Percentiles rank a stretch among this genome's conserved stretches.
These are phyloP conservation scores for Aspergillus glaucus DNA, from an alignment of 2,329 filamentous ascomycete genomes.

Conservation along the genomic window DNA sequence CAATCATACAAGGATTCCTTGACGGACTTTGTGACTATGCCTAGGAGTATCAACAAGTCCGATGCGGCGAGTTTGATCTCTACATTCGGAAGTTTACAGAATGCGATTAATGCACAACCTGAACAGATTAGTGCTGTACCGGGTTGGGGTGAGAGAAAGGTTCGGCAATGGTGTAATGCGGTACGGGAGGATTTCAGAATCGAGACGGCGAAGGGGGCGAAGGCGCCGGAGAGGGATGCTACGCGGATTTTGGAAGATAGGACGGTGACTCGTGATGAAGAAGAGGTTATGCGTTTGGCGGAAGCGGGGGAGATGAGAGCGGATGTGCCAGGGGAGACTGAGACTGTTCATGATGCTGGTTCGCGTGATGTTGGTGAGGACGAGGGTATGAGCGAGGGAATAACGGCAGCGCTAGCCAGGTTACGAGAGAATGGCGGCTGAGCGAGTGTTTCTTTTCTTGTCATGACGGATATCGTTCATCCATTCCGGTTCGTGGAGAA, in stretches of 20 bases:
- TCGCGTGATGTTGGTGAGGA: conserved; percentile 24
- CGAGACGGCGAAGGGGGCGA: conserved; percentile 59
- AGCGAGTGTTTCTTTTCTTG: conserved; percentile 1
- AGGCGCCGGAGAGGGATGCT: conserved; percentile 31
- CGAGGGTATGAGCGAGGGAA: conserved; percentile 49
- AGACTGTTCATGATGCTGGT: conserved; percentile 3
- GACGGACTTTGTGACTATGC: conserved; percentile 87
- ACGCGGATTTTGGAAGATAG: conserved; percentile 17
- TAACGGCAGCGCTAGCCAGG: conserved; percentile 54
- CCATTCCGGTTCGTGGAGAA: too few relatives aligned
- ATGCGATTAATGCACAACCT: conserved; percentile 77
- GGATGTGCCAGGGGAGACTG: conserved; percentile 15
- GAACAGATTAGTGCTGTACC: conserved; percentile 80
- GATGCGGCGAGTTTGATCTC: conserved; percentile 86
- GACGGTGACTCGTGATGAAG: conserved; percentile 31
- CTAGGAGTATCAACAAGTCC: conserved; percentile 85
- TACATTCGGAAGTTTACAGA: conserved; percentile 82
- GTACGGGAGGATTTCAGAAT: conserved; percentile 81
- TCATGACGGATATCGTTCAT: too few relatives aligned
- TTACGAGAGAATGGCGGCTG: conserved; percentile 38
- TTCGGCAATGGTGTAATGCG: conserved; percentile 73
- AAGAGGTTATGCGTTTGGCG: conserved; percentile 41
- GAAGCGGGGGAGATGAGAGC: conserved; percentile 18
- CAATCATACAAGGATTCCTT: conserved; percentile 79
- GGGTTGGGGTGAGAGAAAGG: conserved; percentile 94